phyloP scores from a whole-genome alignment of 352 stramenopile genomes.

The Pythium insidiosum region DNA sequence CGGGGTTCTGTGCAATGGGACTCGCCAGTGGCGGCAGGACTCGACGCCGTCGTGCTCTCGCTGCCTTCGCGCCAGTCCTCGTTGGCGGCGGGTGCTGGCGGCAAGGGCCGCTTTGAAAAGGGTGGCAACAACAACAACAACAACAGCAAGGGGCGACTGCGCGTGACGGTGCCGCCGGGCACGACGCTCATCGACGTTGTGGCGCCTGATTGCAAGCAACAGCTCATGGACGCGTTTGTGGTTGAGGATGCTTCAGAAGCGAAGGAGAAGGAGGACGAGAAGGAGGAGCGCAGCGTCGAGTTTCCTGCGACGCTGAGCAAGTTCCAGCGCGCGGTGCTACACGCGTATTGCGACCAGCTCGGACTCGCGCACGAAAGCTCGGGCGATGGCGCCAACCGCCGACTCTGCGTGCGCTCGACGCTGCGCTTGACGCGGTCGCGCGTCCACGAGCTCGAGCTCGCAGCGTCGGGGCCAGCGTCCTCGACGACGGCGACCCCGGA shows the following conservation, averaged over 20 bases:
- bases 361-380: constrained; percentile 43
- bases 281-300: constrained; percentile 24
- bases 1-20: constrained; percentile 63
- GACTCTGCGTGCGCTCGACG: constrained; percentile 31
- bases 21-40: constrained; percentile 22
- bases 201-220: constrained; percentile 36
- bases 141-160: constrained; percentile 29
- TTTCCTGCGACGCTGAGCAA: constrained; percentile 44
- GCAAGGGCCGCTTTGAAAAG: too few species aligned
- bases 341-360: constrained; percentile 59
- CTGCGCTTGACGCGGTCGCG: too few species aligned
- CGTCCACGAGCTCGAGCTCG: too few species aligned
- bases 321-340: constrained; percentile 49
- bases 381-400: constrained; percentile 28
- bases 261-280: constrained; percentile 8
- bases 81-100: constrained; percentile 16
- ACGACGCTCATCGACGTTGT: constrained; percentile 54
- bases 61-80: constrained; percentile 25
- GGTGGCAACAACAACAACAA: constrained; percentile 27
- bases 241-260: constrained; percentile 2
- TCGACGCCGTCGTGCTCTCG: constrained; percentile 36
- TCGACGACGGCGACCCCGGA: constrained; percentile 1
- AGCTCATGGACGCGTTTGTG: constrained; percentile 44
- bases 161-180: constrained; percentile 17
- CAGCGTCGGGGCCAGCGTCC: background rate